Evolutionary conservation across 73 alveolate genomes (phyloP).

Genomic region (Tetrahymena elliotti): DNA sequence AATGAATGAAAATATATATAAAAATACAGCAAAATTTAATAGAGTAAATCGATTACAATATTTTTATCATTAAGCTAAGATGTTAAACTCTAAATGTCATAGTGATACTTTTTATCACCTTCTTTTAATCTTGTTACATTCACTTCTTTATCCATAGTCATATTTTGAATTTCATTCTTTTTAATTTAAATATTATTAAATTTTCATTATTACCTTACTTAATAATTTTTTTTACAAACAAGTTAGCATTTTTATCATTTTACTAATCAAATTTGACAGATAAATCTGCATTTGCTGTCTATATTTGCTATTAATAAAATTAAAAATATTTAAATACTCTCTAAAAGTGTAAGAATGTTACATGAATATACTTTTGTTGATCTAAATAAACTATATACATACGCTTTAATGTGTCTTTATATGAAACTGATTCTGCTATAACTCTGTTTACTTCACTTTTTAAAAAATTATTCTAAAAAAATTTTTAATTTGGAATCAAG

Average conservation of each 20-base stretch:
- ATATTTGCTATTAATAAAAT: neutral
- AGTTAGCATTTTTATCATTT: neutral
- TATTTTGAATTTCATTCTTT: slow-evolving; percentile 25
- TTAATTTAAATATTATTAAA: neutral
- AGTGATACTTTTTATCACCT: slow-evolving; percentile 36
- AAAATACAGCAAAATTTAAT: neutral
- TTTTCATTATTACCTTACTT: neutral
- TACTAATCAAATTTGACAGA: neutral
- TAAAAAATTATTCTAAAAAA: neutral
- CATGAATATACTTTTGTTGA: neutral
- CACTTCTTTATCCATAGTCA: slow-evolving; percentile 23
- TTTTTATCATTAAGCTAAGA: slow-evolving; percentile 26
- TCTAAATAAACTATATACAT: neutral
- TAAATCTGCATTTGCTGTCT: neutral
- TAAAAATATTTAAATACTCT: neutral
- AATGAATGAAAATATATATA: neutral
- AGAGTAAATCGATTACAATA: neutral
- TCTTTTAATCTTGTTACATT: slow-evolving; percentile 6
- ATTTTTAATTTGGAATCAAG: neutral
- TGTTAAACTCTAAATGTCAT: slow-evolving; percentile 28
- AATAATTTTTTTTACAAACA: neutral
- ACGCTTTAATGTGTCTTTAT: neutral
- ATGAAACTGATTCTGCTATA: neutral
- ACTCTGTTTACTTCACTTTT: neutral
- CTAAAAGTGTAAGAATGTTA: neutral